Base-by-base conservation (phyloP, 139 green algal genomes). In the Penium margaritaceum region DNA sequence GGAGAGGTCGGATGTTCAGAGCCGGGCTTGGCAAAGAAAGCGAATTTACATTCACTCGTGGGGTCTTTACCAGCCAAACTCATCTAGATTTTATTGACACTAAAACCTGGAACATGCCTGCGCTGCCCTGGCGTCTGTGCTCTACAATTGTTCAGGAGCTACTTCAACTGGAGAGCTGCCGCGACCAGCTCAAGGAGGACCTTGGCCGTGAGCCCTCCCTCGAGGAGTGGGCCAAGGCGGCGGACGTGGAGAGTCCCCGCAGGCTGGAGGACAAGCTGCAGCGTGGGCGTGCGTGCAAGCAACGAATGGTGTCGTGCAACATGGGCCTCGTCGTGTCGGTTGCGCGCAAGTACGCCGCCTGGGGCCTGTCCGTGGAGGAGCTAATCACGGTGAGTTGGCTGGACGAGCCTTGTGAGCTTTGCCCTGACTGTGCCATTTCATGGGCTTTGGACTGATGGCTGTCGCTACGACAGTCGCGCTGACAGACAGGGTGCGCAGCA, bases 241-340 rank as follows among this genome's bases (percentile, higher is more conserved):
- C 77, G 6, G 81, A 72, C 33, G 53, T 86, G 71, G 70, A 67
- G 34, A 47, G 33, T 46, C 65, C 29, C 43, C n/a, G 90, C 34
- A 43, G 64, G 60, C 19, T 90, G 44, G 15, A 63, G 53, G 5
- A 70, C 36, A 43, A 70, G 19, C 78, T 82, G 3, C 24, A n/a
- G 51, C 51, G 51, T 24, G 86, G 88, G 15, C 62, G 86, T 35
- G 63, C 75, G 30, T 88, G 89, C 47, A 92, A 91, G 70, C 75
- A 88, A 55, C 34, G 84, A 44, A 96, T 99, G 90, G 76, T 98
- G 32, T 76, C 85, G 55, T 81, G 83, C 76, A 99, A 99, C 87
- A 88, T 93, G 77, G 86, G 92, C 41, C 83, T 99, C 71, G 95
- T 99, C 15, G 83, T 95, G 44, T 88, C 82, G 32, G 87, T 98